Conservation (phyloP, 1,284 basidiomycete genomes). For the Apiotrichum brassicae region DNA sequence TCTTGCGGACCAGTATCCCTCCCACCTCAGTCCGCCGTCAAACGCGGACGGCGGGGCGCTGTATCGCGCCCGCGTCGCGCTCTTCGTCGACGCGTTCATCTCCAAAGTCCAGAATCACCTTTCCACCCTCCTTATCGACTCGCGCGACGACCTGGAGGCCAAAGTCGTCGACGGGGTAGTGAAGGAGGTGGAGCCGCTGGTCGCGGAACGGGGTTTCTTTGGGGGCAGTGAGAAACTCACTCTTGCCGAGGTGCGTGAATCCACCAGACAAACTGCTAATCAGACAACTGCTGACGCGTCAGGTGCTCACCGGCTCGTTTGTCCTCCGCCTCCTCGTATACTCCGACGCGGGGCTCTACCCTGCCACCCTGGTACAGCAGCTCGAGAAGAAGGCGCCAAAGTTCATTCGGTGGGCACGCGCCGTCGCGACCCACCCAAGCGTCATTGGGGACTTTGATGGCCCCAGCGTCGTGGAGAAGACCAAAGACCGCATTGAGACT, state of each 20-base stretch:
- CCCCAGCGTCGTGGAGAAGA: not conserved
- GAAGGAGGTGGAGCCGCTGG: slow-evolving; percentile 10
- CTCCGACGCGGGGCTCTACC: not conserved
- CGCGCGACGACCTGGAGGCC: not conserved
- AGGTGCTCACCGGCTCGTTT: slow-evolving; percentile 12
- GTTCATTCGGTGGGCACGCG: slow-evolving; percentile 7
- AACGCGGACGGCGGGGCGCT: slow-evolving; percentile 5
- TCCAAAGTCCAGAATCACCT: slow-evolving; percentile 4
- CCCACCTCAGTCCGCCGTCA: slow-evolving; percentile 5
- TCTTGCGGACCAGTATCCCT: slow-evolving; percentile 10
- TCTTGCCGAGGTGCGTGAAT: slow-evolving; percentile 6
- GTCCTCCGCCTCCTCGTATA: slow-evolving; percentile 4
- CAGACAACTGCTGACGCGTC: not conserved
- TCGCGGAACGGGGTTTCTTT: slow-evolving; percentile 8
- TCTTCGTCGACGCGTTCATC: slow-evolving; percentile 9
- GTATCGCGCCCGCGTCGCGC: slow-evolving; percentile 5
- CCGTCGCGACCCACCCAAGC: slow-evolving; percentile 7
- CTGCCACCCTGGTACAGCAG: not conserved
- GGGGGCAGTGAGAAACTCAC: slow-evolving; percentile 9
- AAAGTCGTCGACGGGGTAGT: not conserved
- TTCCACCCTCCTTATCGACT: slow-evolving; percentile 1
- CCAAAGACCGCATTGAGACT: not conserved
- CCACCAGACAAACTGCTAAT: too few species aligned
- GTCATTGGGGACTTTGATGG: slow-evolving; percentile 6
- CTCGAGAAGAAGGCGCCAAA: slow-evolving; percentile 5